Percentiles rank a stretch among this genome's conserved stretches.
Conservation (phyloP, 2,329 filamentous ascomycete genomes). For the Cephalotrichum gorgonifer region DNA sequence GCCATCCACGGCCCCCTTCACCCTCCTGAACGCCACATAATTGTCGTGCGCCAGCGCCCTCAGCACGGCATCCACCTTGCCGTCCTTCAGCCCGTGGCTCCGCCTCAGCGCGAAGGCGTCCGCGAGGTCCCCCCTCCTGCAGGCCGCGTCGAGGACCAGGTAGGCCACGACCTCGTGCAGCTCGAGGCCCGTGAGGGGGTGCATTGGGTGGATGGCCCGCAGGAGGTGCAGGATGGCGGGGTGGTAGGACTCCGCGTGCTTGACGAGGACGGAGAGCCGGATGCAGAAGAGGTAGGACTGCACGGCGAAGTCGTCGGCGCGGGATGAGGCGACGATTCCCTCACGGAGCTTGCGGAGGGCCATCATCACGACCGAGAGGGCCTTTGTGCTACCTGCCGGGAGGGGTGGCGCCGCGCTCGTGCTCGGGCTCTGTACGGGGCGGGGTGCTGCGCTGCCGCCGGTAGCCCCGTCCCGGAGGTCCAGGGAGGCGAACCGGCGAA, state of each 20-base stretch:
- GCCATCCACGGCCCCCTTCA: slow-evolving; percentile 65
- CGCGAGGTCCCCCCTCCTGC: slow-evolving; percentile 64
- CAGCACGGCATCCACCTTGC: slow-evolving; percentile 60
- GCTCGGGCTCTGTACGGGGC: not conserved
- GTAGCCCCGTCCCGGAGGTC: slow-evolving; percentile 10
- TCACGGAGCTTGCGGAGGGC: slow-evolving; percentile 89
- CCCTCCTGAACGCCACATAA: slow-evolving; percentile 67
- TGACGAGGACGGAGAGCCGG: slow-evolving; percentile 68
- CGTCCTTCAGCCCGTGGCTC: slow-evolving; percentile 51
- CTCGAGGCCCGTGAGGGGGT: slow-evolving; percentile 61
- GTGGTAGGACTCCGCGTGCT: slow-evolving; percentile 80
- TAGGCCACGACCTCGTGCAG: slow-evolving; percentile 72
- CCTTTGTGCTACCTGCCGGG: slow-evolving; percentile 37
- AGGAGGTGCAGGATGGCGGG: slow-evolving; percentile 77
- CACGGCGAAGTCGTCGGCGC: slow-evolving; percentile 72
- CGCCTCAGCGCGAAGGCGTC: slow-evolving; percentile 61
- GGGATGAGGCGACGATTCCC: slow-evolving; percentile 69
- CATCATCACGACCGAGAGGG: slow-evolving; percentile 65
- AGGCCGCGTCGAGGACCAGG: slow-evolving; percentile 78
- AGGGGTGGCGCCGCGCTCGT: slow-evolving; percentile 3
- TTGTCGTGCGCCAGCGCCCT: slow-evolving; percentile 68
- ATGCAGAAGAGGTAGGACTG: slow-evolving; percentile 88
- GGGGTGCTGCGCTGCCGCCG: not conserved
- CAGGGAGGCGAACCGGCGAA: slow-evolving; percentile 63
- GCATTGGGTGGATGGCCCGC: slow-evolving; percentile 54